Evolutionary conservation across 495 filamentous ascomycete genomes (phyloP).

Genomic region (Xylaria longipes): DNA sequence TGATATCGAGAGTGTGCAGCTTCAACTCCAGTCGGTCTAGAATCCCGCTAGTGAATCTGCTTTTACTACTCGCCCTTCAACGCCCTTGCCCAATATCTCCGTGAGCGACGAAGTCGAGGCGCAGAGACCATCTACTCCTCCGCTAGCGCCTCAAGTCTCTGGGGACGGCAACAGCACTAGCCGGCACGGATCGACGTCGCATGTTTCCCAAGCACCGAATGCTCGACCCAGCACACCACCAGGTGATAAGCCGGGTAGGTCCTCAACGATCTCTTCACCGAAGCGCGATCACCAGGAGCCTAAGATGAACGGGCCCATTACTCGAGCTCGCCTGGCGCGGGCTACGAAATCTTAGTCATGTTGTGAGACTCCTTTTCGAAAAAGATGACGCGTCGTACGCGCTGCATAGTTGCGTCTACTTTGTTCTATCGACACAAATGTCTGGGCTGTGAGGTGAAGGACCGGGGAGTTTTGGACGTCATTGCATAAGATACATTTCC

Average conservation of each 20-base stretch:
- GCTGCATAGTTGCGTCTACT: background rate
- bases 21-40: constrained; percentile 43
- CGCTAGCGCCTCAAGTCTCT: background rate
- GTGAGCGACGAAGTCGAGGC: background rate
- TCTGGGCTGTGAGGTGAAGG: background rate
- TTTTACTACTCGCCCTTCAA: background rate
- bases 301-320: constrained; percentile 21
- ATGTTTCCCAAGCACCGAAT: too few relatives aligned
- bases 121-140: background rate
- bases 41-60: constrained; percentile 21
- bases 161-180: background rate
- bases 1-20: constrained; percentile 49
- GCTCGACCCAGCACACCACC: background rate
- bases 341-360: background rate
- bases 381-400: background rate
- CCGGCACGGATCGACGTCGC: background rate
- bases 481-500: constrained; percentile 11
- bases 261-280: constrained; percentile 3
- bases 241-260: background rate
- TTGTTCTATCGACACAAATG: background rate
- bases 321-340: constrained; percentile 11
- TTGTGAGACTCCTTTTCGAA: background rate
- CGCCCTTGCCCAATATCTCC: background rate
- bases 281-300: constrained; percentile 25
- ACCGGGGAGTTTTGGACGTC: constrained; percentile 9